These are phyloP conservation scores for Amanita rimosa DNA, from an alignment of 768 basidiomycete species.

Conservation along the genomic window DNA sequence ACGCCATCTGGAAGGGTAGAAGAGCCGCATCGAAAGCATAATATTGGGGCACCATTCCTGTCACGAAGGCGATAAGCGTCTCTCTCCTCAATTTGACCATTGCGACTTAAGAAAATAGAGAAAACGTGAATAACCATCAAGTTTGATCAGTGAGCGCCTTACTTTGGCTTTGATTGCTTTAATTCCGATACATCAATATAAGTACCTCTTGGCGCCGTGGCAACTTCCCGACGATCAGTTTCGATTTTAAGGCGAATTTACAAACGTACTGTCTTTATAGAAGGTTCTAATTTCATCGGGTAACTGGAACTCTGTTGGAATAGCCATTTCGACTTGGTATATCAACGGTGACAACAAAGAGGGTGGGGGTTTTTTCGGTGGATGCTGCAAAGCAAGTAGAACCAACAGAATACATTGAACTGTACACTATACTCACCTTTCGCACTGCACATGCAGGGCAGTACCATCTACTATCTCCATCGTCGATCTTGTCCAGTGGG, in stretches of 20 bases:
- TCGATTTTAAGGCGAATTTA: conserved; percentile 7
- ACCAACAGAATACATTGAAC: conserved; percentile 8
- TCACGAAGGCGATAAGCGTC: conserved; percentile 84
- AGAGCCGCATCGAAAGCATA: conserved; percentile 84
- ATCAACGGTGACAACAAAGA: conserved; percentile 67
- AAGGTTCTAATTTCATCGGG: conserved; percentile 74
- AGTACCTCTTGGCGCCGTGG: conserved; percentile 64
- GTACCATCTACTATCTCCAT: conserved; percentile 78
- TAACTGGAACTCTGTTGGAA: conserved; percentile 77
- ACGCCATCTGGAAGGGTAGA: conserved; percentile 57
- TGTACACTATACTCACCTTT: conserved; percentile 36
- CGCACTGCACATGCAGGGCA: conserved; percentile 61
- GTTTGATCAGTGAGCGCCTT: conserved; percentile 19
- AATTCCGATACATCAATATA: conserved; percentile 76
- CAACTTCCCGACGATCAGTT: conserved; percentile 39
- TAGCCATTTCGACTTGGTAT: conserved; percentile 50
- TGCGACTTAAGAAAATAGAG: conserved; percentile 40
- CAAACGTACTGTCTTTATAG: conserved; percentile 74
- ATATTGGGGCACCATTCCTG: conserved; percentile 68
- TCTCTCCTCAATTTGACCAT: conserved; percentile 83
- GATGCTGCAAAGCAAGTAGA: conserved; percentile 36
- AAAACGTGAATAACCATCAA: conserved; percentile 6
- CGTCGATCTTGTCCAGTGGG: conserved; percentile 80
- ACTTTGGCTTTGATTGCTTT: conserved; percentile 78
- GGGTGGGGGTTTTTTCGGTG: conserved; percentile 52